These are phyloP conservation scores for Tetradesmus lagerheimii DNA, from an alignment of 139 green algal species.

Conservation along the genomic window DNA sequence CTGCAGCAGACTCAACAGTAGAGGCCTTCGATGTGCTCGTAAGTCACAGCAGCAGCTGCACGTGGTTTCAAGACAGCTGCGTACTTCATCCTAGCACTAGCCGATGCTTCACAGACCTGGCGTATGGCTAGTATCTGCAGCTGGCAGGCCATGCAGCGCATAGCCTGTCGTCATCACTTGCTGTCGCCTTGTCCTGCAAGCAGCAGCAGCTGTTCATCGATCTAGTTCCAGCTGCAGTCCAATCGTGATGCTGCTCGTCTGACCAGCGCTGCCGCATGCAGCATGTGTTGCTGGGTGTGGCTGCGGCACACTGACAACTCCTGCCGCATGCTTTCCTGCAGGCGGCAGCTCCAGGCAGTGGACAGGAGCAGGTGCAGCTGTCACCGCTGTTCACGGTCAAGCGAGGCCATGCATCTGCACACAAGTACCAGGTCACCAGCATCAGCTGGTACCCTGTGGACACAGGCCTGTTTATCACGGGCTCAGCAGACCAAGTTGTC, in stretches of 20 bases:
- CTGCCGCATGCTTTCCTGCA: not conserved
- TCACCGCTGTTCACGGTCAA: not conserved
- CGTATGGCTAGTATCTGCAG: not conserved
- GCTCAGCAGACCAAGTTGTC: slow-evolving; percentile 75
- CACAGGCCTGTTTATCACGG: slow-evolving; percentile 83
- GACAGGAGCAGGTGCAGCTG: not conserved
- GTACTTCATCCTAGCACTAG: too few relatives aligned
- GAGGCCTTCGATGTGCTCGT: slow-evolving; percentile 44
- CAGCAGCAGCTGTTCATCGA: not conserved
- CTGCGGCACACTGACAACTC: too few relatives aligned
- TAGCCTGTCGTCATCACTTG: not conserved
- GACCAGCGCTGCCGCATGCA: too few relatives aligned
- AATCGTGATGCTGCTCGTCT: too few relatives aligned
- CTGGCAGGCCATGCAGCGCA: not conserved
- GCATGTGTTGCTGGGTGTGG: not conserved
- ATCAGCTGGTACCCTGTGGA: slow-evolving; percentile 91
- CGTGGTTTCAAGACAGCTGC: slow-evolving; percentile 38
- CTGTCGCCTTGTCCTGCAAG: too few relatives aligned
- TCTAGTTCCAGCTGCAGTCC: too few relatives aligned
- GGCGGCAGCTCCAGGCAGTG: not conserved
- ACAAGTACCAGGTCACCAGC: slow-evolving; percentile 52
- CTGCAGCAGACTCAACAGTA: slow-evolving; percentile 33
- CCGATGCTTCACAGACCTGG: too few relatives aligned
- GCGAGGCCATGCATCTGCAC: not conserved
- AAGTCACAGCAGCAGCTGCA: not conserved